Base-by-base conservation (phyloP, 2,329 filamentous ascomycete species). In the Ceratocystiopsis sp. region DNA sequence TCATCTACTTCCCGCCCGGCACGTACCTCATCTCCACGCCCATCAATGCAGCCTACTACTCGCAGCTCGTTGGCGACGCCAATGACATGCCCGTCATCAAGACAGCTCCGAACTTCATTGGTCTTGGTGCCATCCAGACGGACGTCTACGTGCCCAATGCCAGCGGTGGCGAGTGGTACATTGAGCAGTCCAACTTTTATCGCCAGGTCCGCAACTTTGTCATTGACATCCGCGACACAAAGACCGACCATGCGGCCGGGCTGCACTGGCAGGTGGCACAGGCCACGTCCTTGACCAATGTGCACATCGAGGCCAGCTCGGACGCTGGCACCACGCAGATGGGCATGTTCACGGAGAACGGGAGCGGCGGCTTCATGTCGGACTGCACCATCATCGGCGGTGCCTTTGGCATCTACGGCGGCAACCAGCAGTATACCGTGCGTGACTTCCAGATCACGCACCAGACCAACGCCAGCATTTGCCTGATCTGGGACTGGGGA, bases 11-110 rank as follows among this genome's bases (percentile, higher is more conserved):
- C 48, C 63, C 63, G 13, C 51, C 59, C 3, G 63, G 63, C 36
- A 86, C 78, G 3, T 91, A 89, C 54, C 53, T 78, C 6, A 75
- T 89, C 47, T 80, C 73, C 41, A 68, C 65, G 49, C 80, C 83
- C 7, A 75, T 91, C 46, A 61, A 82, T 37, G 75, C 81, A 55
- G 77, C 78, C 60, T 91, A 87, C 62, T 84, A 85, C 56, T 86
- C 83, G 1, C 79, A 84, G 57, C 68, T 91, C 48, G 69, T 86
- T 29, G 83, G 82, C 36, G 79, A 87, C 57, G 73, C 79, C 11
- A 66, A 64, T 17, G 58, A 68, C 46, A 65, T 70, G 45, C 64
- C 80, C 7, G 64, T 21, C 15, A 64, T 79, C 43, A 69, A 70
- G 51, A 73, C 73, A 3, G 62, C 66, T 1, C 49, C 66, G 0